Conservation (phyloP, 495 filamentous ascomycete genomes). For the Talaromyces borbonicus region DNA sequence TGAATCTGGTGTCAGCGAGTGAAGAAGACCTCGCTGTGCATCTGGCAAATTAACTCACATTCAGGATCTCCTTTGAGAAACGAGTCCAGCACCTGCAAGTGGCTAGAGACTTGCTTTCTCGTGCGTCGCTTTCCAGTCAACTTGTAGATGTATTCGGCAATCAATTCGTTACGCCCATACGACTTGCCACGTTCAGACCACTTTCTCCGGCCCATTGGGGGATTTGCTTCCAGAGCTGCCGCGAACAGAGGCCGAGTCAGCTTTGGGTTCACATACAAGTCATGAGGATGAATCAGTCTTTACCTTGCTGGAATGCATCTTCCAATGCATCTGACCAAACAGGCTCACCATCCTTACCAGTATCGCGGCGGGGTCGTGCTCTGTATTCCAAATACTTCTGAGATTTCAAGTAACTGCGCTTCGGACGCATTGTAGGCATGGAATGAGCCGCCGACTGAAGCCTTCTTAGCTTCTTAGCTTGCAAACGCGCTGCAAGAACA, state of each 20-base stretch:
- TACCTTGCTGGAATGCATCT: conserved; percentile 84
- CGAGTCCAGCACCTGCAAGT: conserved; percentile 91
- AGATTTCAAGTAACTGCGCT: conserved; percentile 36
- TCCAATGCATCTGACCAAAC: conserved; percentile 82
- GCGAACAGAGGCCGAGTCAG: conserved; percentile 6
- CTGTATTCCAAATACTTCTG: conserved; percentile 54
- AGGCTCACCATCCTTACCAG: conserved; percentile 42
- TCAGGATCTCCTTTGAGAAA: conserved; percentile 56
- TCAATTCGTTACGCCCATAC: conserved; percentile 85
- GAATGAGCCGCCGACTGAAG: conserved; percentile 29
- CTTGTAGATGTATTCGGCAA: conserved; percentile 69
- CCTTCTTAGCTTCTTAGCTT: conserved; percentile 29
- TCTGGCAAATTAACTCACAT: conserved; percentile 21
- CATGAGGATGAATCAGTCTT: conserved; percentile 18
- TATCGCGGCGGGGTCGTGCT: conserved; percentile 51
- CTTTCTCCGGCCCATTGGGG: conserved; percentile 75
- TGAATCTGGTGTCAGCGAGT: conserved; percentile 5
- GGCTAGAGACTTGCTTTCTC: conserved; percentile 90
- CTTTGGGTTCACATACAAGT: background rate
- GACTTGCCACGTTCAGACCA: conserved; percentile 59
- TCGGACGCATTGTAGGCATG: conserved; percentile 20
- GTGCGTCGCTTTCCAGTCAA: conserved; percentile 54
- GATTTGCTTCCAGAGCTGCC: conserved; percentile 69
- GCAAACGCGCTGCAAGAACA: conserved; percentile 23
- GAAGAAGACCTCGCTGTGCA: background rate